Evolutionary conservation across 2,329 filamentous ascomycete genomes (phyloP).

Genomic region (Colletotrichum sp.): DNA sequence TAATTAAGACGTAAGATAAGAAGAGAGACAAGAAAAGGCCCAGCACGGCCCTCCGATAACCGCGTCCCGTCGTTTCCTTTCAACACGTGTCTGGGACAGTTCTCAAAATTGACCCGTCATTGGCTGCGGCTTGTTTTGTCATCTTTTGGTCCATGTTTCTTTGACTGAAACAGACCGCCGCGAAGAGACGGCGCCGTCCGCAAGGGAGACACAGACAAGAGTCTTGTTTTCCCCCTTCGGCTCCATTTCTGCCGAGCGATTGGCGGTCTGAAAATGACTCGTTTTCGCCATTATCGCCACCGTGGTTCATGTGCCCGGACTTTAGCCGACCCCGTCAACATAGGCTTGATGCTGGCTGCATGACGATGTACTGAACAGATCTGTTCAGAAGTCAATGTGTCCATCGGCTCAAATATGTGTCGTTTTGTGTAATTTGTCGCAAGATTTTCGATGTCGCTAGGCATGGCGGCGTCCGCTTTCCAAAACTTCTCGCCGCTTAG

Average conservation of each 20-base stretch:
- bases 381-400: neutral
- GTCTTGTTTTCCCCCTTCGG: neutral
- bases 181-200: neutral
- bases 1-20: neutral
- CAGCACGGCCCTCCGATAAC: neutral
- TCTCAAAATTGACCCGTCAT: neutral
- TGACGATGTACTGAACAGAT: neutral
- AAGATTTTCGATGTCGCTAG: accelerated
- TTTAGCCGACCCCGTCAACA: neutral
- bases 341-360: neutral
- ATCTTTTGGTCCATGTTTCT: neutral
- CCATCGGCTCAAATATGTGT: accelerated
- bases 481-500: neutral
- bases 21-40: neutral
- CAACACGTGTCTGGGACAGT: neutral
- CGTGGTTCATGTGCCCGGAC: neutral
- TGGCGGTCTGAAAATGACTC: neutral
- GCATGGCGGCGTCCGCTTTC: neutral
- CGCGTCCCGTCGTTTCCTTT: neutral
- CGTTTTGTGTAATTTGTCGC: accelerated
- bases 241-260: neutral
- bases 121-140: neutral
- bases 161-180: neutral
- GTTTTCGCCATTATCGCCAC: neutral
- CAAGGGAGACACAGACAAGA: neutral